Evolutionary conservation across 2,329 filamentous ascomycete species (phyloP).

Genomic region (Thielaviopsis ethacetica): DNA sequence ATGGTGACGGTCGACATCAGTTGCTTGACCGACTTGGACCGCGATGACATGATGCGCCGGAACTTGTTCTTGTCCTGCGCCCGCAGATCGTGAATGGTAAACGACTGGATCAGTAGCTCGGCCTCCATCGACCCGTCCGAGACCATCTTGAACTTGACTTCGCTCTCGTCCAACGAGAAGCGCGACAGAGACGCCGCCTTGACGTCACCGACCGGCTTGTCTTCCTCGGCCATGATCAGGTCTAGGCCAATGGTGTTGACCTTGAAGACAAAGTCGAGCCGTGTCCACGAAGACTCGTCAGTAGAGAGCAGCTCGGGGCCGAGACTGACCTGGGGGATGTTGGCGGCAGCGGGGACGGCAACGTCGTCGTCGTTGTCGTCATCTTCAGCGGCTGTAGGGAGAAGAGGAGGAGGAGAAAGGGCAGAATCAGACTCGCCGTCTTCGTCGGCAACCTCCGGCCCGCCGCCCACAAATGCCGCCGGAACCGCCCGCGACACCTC

Average conservation of each 20-base stretch:
- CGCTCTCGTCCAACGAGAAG: conserved; percentile 87
- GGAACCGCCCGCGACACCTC: conserved; percentile 81
- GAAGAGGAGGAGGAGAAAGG: neutral
- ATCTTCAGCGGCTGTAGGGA: neutral
- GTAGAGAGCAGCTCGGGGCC: conserved; percentile 57
- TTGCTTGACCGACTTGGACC: conserved; percentile 88
- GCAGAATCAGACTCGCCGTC: neutral
- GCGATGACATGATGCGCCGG: conserved; percentile 92
- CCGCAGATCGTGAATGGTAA: conserved; percentile 89
- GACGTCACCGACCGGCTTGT: conserved; percentile 62
- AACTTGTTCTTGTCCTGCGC: conserved; percentile 84
- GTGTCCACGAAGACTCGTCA: conserved; percentile 66
- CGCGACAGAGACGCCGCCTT: conserved; percentile 73
- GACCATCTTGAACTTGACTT: conserved; percentile 81
- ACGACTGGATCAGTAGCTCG: conserved; percentile 82
- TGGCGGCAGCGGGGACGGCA: neutral
- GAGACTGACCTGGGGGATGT: conserved; percentile 24
- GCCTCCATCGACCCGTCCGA: conserved; percentile 84
- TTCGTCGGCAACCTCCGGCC: neutral
- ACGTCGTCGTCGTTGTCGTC: conserved; percentile 2
- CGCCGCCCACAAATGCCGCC: conserved; percentile 49
- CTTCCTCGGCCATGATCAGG: conserved; percentile 59
- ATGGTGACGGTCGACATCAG: conserved; percentile 97
- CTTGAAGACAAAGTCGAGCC: conserved; percentile 81
- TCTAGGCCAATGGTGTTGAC: conserved; percentile 79